Evolutionary conservation across 331 rosid species (phyloP).

Genomic region (Spiraea crenata): DNA sequence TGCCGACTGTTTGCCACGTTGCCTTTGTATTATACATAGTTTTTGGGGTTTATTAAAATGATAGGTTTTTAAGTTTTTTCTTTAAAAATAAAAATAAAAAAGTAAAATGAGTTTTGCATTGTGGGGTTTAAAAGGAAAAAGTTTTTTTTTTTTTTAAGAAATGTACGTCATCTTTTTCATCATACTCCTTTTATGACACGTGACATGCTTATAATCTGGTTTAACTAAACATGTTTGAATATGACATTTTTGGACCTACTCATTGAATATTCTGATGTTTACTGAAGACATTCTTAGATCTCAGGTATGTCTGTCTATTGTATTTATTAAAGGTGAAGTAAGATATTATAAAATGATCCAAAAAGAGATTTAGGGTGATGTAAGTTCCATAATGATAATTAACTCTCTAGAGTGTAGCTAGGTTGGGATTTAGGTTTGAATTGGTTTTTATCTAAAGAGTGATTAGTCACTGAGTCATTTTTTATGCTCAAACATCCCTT

Average conservation of each 20-base stretch:
- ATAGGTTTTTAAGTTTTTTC: no score
- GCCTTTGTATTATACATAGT: not conserved
- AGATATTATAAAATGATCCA: not conserved
- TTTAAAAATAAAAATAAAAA: not conserved
- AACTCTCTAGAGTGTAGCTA: not conserved
- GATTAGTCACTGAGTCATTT: not conserved
- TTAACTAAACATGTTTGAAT: accelerated
- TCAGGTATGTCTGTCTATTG: not conserved
- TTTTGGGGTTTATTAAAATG: no score
- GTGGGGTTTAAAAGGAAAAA: no score
- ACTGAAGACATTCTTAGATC: not conserved
- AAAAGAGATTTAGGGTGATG: not conserved
- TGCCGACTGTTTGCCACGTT: conserved; percentile 5
- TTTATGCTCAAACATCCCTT: not conserved
- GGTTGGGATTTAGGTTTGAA: not conserved
- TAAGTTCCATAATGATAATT: not conserved
- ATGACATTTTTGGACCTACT: accelerated
- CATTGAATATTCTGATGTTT: not conserved
- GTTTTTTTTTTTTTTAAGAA: not conserved
- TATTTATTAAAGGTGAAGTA: not conserved
- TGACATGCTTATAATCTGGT: not conserved
- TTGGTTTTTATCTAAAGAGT: not conserved
- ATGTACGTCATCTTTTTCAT: not conserved
- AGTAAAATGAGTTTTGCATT: not conserved
- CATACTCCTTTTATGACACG: not conserved